These are phyloP conservation scores for Apiospora saccharicola DNA, from an alignment of 2,329 filamentous ascomycete genomes.

Conservation along the genomic window DNA sequence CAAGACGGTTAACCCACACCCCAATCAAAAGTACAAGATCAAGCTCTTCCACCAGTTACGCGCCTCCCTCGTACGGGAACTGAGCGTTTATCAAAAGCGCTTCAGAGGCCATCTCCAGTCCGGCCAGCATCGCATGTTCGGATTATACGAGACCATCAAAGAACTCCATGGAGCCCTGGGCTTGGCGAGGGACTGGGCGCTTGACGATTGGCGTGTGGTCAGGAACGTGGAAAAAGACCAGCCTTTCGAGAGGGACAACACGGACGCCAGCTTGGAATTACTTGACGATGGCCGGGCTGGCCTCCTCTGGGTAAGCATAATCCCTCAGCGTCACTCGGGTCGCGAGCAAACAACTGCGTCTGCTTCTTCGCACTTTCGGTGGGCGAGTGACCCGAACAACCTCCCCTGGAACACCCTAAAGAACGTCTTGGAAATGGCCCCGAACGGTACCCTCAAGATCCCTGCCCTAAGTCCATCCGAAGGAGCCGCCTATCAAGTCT, in stretches of 20 bases:
- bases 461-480: not conserved
- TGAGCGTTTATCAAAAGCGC: not conserved
- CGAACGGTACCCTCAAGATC: not conserved
- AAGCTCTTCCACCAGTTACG: not conserved
- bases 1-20: not conserved
- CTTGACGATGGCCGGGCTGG: not conserved
- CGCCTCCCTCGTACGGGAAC: not conserved
- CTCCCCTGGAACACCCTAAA: constrained; percentile 1
- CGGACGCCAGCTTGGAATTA: not conserved
- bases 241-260: not conserved
- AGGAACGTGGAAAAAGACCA: too few relatives aligned
- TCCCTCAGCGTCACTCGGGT: not conserved
- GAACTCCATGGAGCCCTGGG: not conserved
- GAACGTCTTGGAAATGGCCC: not conserved
- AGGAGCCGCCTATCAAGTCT: not conserved
- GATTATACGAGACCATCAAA: not conserved
- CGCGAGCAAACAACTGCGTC: too few relatives aligned
- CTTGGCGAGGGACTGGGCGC: not conserved
- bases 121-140: not conserved
- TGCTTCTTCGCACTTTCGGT: not conserved
- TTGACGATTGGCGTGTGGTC: not conserved
- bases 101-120: not conserved
- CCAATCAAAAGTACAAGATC: not conserved
- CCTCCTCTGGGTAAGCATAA: constrained; percentile 1
- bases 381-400: not conserved